Base-by-base conservation (phyloP, 345 rosid species). In the Hibiscus mutabilis region DNA sequence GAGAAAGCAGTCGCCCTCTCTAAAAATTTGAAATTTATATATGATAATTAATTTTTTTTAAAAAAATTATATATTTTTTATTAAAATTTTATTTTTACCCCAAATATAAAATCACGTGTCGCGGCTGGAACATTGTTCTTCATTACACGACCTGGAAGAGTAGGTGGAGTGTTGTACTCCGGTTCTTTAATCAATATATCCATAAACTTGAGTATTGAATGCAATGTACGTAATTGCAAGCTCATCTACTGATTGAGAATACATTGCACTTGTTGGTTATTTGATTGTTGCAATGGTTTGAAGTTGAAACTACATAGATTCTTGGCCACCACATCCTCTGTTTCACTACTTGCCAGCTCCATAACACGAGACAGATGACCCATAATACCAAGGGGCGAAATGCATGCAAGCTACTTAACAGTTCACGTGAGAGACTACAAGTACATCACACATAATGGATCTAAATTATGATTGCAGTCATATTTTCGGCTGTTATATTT, bases 131-230 rank as follows among this genome's bases (percentile, higher is more conserved):
- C 86, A 88, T 19, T 88, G 74, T 80, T 94, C 91, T 72, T 91
- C 96, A 80, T 88, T 87, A 91, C 80, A 22, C 85, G 89, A 80
- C 86, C 80, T 35, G 91, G 87, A 66, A 95, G 87, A 31, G 93
- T 83, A 8, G 91, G 81, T 0, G 92, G 88, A 58, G 95, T 89
- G 6, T 29, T 29, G 3, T 29, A 29, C 4, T 29, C 33, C 4
- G 33, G 33, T 29, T 3, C 33, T 2, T 29, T 29, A 0, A 29
- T 29, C 33, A 29, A 29, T 29, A 29, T 29, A 25, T 25, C 27
- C 27, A 2, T 25, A 25, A 25, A 25, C 27, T 25, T 25, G 27
- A 25, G 27, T 25, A 25, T 25, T 25, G 2, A 25, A 25, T 25
- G 8, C 56, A 52, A 31, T 31, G 35, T 1, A n/a, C 2, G 56